A percentile compares a stretch with the other conserved stretches of the same genome.
phyloP scores from a whole-genome alignment of 1,139 yeast genomes.

The Yamadazyma siamensis region DNA sequence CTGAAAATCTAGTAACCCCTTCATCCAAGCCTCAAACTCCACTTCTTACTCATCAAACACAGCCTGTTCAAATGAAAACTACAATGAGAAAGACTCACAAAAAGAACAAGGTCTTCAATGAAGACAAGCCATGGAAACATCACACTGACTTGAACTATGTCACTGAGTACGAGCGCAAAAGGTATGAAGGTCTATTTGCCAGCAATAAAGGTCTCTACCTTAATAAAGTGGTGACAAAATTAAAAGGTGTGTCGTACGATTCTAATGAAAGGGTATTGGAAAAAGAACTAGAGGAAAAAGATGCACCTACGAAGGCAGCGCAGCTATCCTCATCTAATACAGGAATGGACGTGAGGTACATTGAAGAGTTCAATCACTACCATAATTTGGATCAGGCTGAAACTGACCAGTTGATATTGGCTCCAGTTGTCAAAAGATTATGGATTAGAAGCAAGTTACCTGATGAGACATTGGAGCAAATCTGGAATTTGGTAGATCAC shows the following conservation, averaged over 20 bases:
- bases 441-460: conserved; percentile 81
- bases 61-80: conserved; percentile 49
- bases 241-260: conserved; percentile 33
- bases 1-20: conserved; percentile 10
- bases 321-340: conserved; percentile 23
- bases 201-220: conserved; percentile 72
- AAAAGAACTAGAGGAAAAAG: conserved; percentile 9
- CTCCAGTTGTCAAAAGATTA: conserved; percentile 68
- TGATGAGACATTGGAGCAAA: conserved; percentile 54
- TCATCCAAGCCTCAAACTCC: conserved; percentile 17
- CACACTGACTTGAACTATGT: conserved; percentile 62
- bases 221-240: conserved; percentile 33
- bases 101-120: conserved; percentile 60
- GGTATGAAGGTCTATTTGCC: conserved; percentile 94
- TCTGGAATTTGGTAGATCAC: conserved; percentile 81
- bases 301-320: conserved; percentile 29
- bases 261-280: conserved; percentile 3
- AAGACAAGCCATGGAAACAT: conserved; percentile 94
- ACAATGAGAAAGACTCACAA: conserved; percentile 65
- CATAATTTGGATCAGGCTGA: conserved; percentile 33
- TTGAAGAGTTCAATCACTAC: conserved; percentile 22
- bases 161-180: conserved; percentile 70
- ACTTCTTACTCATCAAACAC: conserved; percentile 15
- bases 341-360: conserved; percentile 13
- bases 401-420: conserved; percentile 47